Conservation (phyloP, 2,329 filamentous ascomycete species). For the Basipetospora chlamydospora region DNA sequence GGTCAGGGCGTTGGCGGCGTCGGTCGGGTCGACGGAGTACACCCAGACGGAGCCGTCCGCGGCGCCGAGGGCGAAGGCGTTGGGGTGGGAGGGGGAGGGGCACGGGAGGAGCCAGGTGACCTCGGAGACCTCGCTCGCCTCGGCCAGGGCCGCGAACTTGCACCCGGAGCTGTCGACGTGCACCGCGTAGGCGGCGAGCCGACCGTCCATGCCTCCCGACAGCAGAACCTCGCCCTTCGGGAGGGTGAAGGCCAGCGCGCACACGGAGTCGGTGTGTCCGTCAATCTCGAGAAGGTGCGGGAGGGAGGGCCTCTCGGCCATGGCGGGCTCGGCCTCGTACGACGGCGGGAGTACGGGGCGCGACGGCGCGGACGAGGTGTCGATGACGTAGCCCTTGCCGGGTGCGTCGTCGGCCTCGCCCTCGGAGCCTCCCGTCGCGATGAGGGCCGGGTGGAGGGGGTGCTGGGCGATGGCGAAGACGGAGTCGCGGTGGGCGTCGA, state of each 20-base stretch:
- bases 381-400: conserved; percentile 77
- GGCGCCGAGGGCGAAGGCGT: conserved; percentile 76
- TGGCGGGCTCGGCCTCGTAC: conserved; percentile 52
- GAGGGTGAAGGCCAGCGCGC: conserved; percentile 69
- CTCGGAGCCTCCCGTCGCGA: conserved; percentile 72
- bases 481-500: conserved; percentile 78
- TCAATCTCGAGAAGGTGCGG: conserved; percentile 58
- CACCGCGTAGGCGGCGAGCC: conserved; percentile 54
- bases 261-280: conserved; percentile 88
- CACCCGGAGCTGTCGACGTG: conserved; percentile 30
- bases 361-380: conserved; percentile 48
- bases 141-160: conserved; percentile 50
- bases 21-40: conserved; percentile 63
- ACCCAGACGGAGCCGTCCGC: conserved; percentile 92
- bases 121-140: conserved; percentile 82
- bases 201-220: conserved; percentile 80
- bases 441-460: conserved; percentile 58
- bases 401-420: conserved; percentile 42
- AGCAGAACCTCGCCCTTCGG: conserved; percentile 72
- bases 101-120: conserved; percentile 81
- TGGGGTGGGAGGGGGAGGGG: conserved; percentile 55
- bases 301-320: conserved; percentile 39
- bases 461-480: conserved; percentile 95
- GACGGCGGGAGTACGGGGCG: conserved; percentile 61
- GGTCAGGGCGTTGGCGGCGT: conserved; percentile 46